Base-by-base conservation (phyloP, 2,329 filamentous ascomycete genomes). In the Dichotomopilus funicola region DNA sequence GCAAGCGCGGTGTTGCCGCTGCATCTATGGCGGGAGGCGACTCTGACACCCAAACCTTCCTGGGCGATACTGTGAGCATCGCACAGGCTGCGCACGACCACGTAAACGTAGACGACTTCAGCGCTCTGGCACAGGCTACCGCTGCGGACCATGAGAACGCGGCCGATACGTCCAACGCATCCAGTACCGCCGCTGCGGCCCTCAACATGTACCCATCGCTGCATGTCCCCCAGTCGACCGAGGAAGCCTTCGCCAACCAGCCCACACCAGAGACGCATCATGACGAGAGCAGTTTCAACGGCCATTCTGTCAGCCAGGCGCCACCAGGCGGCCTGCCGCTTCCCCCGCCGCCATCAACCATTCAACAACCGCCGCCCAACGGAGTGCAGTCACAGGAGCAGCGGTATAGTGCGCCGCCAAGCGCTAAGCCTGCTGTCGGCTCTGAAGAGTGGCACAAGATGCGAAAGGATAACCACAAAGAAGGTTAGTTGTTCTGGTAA, bases 371-470 rank as follows among this genome's bases (percentile, higher is more conserved):
- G 33, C 61, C 36, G 8, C 13, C 69, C 33, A 78, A 78, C 47
- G 75, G 75, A 11, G 65, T 73, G 10, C 70, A 70, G 19, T 27
- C 19, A 44, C 59, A 64, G 36, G 57, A 62, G 58, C 61, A 64
- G 68, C 59, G 76, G 72, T 62, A 67, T 71, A 37, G 65, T 67
- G 71, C 79, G 66, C 70, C 76, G 54, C 71, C 69, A 61, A 61
- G 57, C 35, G 53, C 60, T 5, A 97, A 96, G 72, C 91, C 91
- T 6, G 83, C 86, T 6, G 94, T 97, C n/a, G 94, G 94, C 2
- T 94, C 91, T 1, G 90, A 95, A 53, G 92, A 97, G 72, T 99
- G 94, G 94, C 94, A 99, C 71, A 95, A 95, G 71, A 86, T 95
- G 65, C 85, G 94, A 59, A 94, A 95, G 69, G 92, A 97, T 67